These are phyloP conservation scores for Picocystis sp. DNA, from an alignment of 163 green algal genomes.

Conservation along the genomic window DNA sequence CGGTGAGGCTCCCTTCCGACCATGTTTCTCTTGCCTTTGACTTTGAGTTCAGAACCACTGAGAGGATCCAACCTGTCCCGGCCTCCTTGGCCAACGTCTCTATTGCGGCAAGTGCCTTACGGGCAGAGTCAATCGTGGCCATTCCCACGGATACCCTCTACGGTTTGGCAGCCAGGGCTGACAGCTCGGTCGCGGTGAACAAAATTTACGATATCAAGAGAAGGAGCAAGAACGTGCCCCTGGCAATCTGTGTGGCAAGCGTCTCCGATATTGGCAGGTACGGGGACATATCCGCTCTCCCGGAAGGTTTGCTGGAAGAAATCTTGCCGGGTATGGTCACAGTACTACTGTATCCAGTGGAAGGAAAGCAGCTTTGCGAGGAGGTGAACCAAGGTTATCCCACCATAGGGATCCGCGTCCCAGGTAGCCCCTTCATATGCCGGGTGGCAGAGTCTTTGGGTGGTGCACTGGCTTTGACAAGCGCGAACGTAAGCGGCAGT, in stretches of 20 bases:
- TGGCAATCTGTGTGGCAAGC: conserved; percentile 30
- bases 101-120: too few species aligned
- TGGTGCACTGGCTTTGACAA: conserved; percentile 43
- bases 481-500: conserved; percentile 44
- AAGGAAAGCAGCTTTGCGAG: conserved; percentile 1
- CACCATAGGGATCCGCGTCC: conserved; percentile 37
- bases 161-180: conserved; percentile 33
- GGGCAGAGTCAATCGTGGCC: conserved; percentile 4
- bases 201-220: conserved; percentile 43
- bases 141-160: conserved; percentile 58
- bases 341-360: conserved; percentile 27
- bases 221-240: conserved; percentile 15
- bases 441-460: conserved; percentile 26
- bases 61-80: too few species aligned
- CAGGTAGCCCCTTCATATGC: conserved; percentile 35
- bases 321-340: conserved; percentile 59
- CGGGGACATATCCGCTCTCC: conserved; percentile 26
- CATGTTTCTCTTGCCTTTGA: too few species aligned
- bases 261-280: conserved; percentile 23
- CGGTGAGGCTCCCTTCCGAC: too few species aligned
- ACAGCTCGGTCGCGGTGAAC: conserved; percentile 19
- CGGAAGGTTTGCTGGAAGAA: conserved; percentile 31
- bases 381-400: conserved; percentile 17
- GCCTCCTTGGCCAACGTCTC: too few species aligned
- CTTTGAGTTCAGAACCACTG: too few species aligned